Evolutionary conservation across 495 filamentous ascomycete species (phyloP), one percentile per base, ranked within the genome.

Genomic region (Podospora pseudocomata): DNA sequence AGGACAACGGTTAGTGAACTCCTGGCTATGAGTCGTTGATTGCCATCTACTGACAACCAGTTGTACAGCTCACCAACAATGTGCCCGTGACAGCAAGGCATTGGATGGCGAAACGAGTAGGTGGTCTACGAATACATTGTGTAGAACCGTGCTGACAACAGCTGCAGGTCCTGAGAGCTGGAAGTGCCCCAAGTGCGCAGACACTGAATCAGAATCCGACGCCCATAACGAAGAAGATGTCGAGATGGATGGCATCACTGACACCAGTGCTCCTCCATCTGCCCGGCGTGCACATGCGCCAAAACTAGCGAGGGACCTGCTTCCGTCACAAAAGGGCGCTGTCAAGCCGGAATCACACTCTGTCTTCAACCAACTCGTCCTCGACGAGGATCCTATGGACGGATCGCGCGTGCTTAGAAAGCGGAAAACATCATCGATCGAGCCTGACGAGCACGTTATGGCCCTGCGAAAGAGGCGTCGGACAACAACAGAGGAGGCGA

Each of bases 331-430:
- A 59, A 85, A 87, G 60, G 90, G 90, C 39, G 73, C 82, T 13
- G 82, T 89, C 67, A 89, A 91, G 69, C 88, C 90, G n/a, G 90
- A 88, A 30, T 92, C 92, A 7, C 91, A 96, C 75, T 94, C 93
- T 0, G 87, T 96, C 54, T 96, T 96, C 77, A 92, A 91, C 70
- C 84, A 89, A 80, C 80, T 92, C 23, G 89, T 92, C 44, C 85
- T 93, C 34, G 87, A 91, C 64, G 92, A 93, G 63, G 92, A 96
- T 72, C 85, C 91, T 15, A 85, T 94, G 80, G 92, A 96, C 77
- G 93, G 93, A 58, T 93, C 93, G 3, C 89, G 93, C 64, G 86
- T 92, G 59, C 80, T 97, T 63, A 86, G 94, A 64, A 98, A 97
- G 78, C 88, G 95, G 58, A 97, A 97, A 79, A 83, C 83, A 34